A percentile compares a stretch with the other conserved stretches of the same genome.
These are phyloP conservation scores for Metahyphopichia silvanorum DNA, from an alignment of 805 yeast genomes.

Conservation along the genomic window DNA sequence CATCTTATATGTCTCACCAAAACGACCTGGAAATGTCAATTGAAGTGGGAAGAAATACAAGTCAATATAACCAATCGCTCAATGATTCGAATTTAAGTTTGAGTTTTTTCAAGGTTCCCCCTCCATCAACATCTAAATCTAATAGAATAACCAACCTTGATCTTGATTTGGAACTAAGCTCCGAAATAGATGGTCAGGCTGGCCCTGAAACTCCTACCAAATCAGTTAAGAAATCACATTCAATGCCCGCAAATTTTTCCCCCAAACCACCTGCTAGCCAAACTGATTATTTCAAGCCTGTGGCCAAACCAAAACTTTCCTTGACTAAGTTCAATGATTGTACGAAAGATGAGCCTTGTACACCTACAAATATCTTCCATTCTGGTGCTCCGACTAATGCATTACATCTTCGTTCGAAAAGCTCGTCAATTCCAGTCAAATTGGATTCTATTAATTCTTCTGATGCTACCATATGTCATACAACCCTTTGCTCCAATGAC, in stretches of 20 bases:
- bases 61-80: conserved; percentile 15
- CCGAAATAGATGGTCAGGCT: conserved; percentile 14
- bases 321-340: background rate
- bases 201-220: conserved; percentile 41
- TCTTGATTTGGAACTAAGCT: conserved; percentile 5
- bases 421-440: conserved; percentile 3
- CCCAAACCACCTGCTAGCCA: too few relatives aligned
- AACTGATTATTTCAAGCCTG: too few relatives aligned
- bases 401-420: background rate
- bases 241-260: conserved; percentile 26
- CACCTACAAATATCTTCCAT: conserved; percentile 13
- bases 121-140: conserved; percentile 12
- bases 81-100: conserved; percentile 22
- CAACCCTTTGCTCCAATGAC: background rate
- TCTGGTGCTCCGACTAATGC: too few relatives aligned
- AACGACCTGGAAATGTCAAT: conserved; percentile 30
- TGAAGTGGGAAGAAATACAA: conserved; percentile 36
- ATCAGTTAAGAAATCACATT: conserved; percentile 24
- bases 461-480: conserved; percentile 13
- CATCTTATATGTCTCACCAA: conserved; percentile 2
- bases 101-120: conserved; percentile 28
- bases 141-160: conserved; percentile 9
- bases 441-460: conserved; percentile 17
- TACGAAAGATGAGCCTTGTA: conserved; percentile 17
- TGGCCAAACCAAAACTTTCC: conserved; percentile 8